Evolutionary conservation across 768 basidiomycete species (phyloP), one percentile per base, ranked within the genome.

Genomic region (Suillus fuscotomentosus): DNA sequence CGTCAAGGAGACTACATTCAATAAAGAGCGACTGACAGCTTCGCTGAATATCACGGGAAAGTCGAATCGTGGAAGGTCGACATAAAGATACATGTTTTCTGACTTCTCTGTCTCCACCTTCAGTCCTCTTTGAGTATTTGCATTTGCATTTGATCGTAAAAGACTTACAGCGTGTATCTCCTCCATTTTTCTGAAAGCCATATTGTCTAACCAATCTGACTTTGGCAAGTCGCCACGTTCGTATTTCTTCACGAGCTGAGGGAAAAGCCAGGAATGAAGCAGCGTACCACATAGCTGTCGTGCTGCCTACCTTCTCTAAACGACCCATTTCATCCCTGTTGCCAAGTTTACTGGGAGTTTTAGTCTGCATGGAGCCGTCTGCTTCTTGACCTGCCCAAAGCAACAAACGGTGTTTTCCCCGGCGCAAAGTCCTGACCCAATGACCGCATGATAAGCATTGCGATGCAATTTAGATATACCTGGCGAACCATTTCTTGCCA

Each of bases 31-130:
- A 80, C 88, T 68, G 48, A 91, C 93, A 10, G 91, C 86, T 79
- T 99, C 97, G 67, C 90, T 93, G 75, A 92, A 99, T 62, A 99
- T 89, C 22, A 99, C 91, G 0, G 97, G 97, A 73, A 98, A 98
- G 73, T 99, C 97, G 72, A 99, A 99, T 42, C 94, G 86, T 1
- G 96, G 97, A 31, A 99, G 75, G 78, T 99, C 97, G 51, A 99
- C 89, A 75, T 99, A 99, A 13, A 99, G 84, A 75, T 93, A 99
- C n/a, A 99, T 81, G 70, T 94, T 92, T 64, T 95, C 88, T 1
- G 95, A 97, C 75, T 95, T 96, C 68, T 88, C 88, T 0, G 94
- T 88, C 76, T 97, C 96, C 7, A 89, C 88, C 94, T 98, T 67
- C 0, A 6, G 10, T n/a, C 36, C 6, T 39, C 7, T 41, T 51